phyloP scores from a whole-genome alignment of 2,329 filamentous ascomycete species.

The Trichoderma sp. region DNA sequence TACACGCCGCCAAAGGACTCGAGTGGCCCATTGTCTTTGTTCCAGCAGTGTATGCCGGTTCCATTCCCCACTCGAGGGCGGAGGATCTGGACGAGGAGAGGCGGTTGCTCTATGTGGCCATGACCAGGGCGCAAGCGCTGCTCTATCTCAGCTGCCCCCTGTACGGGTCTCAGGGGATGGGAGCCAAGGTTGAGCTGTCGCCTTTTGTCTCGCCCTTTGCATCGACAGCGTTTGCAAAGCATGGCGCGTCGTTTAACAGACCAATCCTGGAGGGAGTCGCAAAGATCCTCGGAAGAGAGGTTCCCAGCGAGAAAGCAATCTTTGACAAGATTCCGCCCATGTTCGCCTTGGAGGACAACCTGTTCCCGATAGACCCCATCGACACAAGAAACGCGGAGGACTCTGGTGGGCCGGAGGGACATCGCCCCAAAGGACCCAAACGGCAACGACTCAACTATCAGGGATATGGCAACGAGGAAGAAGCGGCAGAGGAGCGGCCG shows the following conservation, averaged over 20 bases:
- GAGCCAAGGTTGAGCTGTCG: conserved; percentile 67
- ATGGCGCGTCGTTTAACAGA: conserved; percentile 70
- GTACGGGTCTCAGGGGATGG: conserved; percentile 61
- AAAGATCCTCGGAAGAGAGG: conserved; percentile 66
- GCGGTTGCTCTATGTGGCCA: conserved; percentile 88
- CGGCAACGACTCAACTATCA: conserved; percentile 36
- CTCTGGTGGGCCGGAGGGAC: conserved; percentile 30
- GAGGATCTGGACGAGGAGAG: conserved; percentile 89
- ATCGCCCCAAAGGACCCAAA: conserved; percentile 36
- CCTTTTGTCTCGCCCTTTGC: conserved; percentile 65
- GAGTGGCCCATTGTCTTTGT: conserved; percentile 97
- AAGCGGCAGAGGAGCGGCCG: conserved; percentile 36
- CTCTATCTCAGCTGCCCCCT: conserved; percentile 83
- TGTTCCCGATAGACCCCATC: conserved; percentile 67
- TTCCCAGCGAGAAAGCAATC: conserved; percentile 60
- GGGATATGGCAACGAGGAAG: conserved; percentile 28
- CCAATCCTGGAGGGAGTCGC: conserved; percentile 66
- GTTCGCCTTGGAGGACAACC: conserved; percentile 65
- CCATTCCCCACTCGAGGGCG: conserved; percentile 83
- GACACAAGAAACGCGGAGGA: conserved; percentile 39
- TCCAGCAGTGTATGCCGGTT: conserved; percentile 84
- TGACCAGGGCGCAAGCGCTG: conserved; percentile 87
- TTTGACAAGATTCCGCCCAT: conserved; percentile 56
- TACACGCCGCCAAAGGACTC: conserved; percentile 92
- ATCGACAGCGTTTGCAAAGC: conserved; percentile 50